phyloP scores from a whole-genome alignment of 495 filamentous ascomycete species.

The Physcia stellaris region DNA sequence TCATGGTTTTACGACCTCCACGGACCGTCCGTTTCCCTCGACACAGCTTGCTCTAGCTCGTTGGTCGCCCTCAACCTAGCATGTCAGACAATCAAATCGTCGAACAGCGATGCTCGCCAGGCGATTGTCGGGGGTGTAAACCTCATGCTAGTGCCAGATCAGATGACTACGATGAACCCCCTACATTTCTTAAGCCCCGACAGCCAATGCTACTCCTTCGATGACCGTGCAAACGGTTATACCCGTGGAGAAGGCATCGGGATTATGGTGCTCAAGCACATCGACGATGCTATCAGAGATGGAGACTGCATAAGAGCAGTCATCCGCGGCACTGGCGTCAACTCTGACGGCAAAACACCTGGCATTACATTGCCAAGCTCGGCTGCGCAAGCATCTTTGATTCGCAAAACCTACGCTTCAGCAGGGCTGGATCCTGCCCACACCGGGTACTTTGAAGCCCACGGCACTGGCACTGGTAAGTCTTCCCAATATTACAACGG shows the following conservation, averaged over 20 bases:
- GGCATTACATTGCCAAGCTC: conserved; percentile 21
- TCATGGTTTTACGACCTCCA: conserved; percentile 40
- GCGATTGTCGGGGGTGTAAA: conserved; percentile 44
- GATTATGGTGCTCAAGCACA: conserved; percentile 26
- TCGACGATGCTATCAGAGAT: conserved; percentile 16
- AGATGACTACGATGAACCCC: not conserved
- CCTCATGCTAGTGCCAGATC: conserved; percentile 26
- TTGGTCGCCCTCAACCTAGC: conserved; percentile 18
- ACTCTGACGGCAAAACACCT: conserved; percentile 24
- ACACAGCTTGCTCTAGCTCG: conserved; percentile 31
- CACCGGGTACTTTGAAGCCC: conserved; percentile 22
- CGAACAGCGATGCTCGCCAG: conserved; percentile 29
- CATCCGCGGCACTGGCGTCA: conserved; percentile 11
- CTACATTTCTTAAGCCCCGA: conserved; percentile 29
- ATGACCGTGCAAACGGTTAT: conserved; percentile 8
- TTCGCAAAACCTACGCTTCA: conserved; percentile 5
- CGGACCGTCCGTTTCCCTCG: conserved; percentile 38
- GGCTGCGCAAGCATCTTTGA: conserved; percentile 10
- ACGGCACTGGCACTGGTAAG: conserved; percentile 33
- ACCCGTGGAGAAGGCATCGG: conserved; percentile 23
- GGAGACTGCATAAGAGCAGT: conserved; percentile 27
- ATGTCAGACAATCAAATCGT: conserved; percentile 27
- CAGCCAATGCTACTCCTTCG: conserved; percentile 18
- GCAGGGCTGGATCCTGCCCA: conserved; percentile 7
- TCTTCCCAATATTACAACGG: too few relatives aligned